Conservation (phyloP, 192 early-diverging fungal genomes). For the Hyaloraphidium curvatum region DNA sequence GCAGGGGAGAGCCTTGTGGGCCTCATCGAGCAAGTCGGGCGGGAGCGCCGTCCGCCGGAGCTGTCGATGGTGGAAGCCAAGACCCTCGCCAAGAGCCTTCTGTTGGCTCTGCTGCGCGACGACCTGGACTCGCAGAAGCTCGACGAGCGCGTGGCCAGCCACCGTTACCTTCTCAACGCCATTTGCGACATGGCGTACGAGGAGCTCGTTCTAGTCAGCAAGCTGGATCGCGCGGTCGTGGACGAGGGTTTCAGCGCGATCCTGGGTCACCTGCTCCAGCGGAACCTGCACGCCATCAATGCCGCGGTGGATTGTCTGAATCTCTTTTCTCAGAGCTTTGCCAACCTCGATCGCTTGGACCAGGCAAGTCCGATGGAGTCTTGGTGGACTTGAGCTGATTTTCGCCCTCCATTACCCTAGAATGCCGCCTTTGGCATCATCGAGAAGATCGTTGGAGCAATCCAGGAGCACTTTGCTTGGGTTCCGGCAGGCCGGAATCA, state of each 20-base stretch:
- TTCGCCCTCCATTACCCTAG: too few species aligned
- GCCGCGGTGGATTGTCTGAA: conserved; percentile 43
- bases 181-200: neutral
- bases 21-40: too few species aligned
- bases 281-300: conserved; percentile 33
- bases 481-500: neutral
- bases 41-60: too few species aligned
- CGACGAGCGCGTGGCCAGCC: neutral
- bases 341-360: conserved; percentile 31
- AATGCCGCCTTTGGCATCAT: conserved; percentile 35
- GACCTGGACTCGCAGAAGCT: too few species aligned
- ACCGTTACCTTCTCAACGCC: neutral
- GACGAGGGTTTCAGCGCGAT: conserved; percentile 42
- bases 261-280: conserved; percentile 43
- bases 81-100: too few species aligned
- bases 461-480: conserved; percentile 35
- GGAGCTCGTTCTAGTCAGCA: neutral
- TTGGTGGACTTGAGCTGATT: conserved; percentile 6
- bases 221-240: conserved; percentile 11
- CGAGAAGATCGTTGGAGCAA: conserved; percentile 39
- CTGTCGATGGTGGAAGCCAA: too few species aligned
- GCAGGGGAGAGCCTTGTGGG: too few species aligned
- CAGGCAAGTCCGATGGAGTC: conserved; percentile 20
- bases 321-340: conserved; percentile 34
- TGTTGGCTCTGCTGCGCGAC: too few species aligned